Base-by-base conservation (phyloP, 306 rosid species). In the Prinsepia uniflora region DNA sequence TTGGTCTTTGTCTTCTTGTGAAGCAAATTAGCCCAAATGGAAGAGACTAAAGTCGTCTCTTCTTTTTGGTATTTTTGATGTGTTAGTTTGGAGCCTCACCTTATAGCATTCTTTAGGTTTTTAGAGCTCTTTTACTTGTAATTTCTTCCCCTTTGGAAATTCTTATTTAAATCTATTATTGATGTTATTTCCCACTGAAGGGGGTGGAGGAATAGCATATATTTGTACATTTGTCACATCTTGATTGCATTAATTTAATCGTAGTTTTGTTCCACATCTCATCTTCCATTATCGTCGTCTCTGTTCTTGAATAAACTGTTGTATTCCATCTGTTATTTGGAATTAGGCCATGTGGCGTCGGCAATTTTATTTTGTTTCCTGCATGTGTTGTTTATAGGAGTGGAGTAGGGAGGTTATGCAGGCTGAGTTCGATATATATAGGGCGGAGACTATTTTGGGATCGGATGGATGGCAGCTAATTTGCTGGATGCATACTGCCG, bases 11-110 rank as follows among this genome's bases (percentile, higher is more conserved):
- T 15, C 43, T 11, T 75, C 50, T 20, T 63, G 46, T 41, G 36
- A 54, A 49, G 79, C 68, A 63, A 75, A 53, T 75, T 71, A 59
- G 81, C 65, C 82, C 84, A 48, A 78, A 81, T 83, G 75, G 75
- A 73, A 70, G 89, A 79, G 84, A 65, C 60, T 34, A 75, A 85
- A 44, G 72, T 64, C 43, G 61, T 70, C 85, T 83, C 81, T 85
- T 74, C 87, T 80, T 76, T 80, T 55, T 71, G 81, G 84, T 76
- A 53, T 78, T 85, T 85, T 83, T 80, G 82, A 77, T 63, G 64
- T 63, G 74, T 46, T 83, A 89, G 82, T 82, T 74, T 72, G 71
- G 85, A 65, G 79, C 72, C 65, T 65, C 41, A 65, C 74, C 65
- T 1, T 55, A 63, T 55, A 50, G 17, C 68, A 73, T 56, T 58